These are phyloP conservation scores for Lachancea cidri DNA, from an alignment of 805 yeast species.

Conservation along the genomic window DNA sequence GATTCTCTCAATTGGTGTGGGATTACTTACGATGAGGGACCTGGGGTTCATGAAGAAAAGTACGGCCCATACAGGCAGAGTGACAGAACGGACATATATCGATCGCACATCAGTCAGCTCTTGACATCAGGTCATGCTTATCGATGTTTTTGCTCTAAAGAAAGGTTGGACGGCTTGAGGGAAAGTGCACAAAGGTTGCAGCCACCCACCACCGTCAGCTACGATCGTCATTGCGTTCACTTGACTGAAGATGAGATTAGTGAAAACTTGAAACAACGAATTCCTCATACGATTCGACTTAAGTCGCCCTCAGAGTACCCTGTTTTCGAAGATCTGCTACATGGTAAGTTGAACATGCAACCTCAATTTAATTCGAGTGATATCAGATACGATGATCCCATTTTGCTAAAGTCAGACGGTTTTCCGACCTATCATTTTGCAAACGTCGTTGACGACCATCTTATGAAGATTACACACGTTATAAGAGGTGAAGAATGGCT, in stretches of 20 bases:
- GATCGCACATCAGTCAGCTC: slow-evolving; percentile 50
- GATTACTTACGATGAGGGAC: slow-evolving; percentile 77
- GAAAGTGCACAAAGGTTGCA: slow-evolving; percentile 66
- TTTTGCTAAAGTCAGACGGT: slow-evolving; percentile 87
- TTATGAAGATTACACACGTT: slow-evolving; percentile 90
- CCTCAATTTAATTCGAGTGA: slow-evolving; percentile 71
- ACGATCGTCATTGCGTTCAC: slow-evolving; percentile 75
- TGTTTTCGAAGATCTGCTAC: slow-evolving; percentile 63
- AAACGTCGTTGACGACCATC: slow-evolving; percentile 89
- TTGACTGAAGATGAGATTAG: slow-evolving; percentile 39
- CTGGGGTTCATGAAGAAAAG: slow-evolving; percentile 34
- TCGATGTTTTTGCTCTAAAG: slow-evolving; percentile 80
- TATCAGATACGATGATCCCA: slow-evolving; percentile 82
- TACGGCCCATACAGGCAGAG: slow-evolving; percentile 83
- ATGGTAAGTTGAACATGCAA: slow-evolving; percentile 71
- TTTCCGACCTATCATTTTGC: slow-evolving; percentile 97
- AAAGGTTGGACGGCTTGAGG: slow-evolving; percentile 61
- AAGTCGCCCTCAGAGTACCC: slow-evolving; percentile 71
- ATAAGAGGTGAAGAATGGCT: slow-evolving; percentile 98
- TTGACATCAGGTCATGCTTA: slow-evolving; percentile 71
- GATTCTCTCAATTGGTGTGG: slow-evolving; percentile 76
- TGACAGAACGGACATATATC: slow-evolving; percentile 65
- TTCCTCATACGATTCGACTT: slow-evolving; percentile 60
- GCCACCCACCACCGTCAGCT: slow-evolving; percentile 90
- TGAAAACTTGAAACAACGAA: slow-evolving; percentile 30